Base-by-base conservation (phyloP, 148 eudicot species). In the Camellia granthamiana region DNA sequence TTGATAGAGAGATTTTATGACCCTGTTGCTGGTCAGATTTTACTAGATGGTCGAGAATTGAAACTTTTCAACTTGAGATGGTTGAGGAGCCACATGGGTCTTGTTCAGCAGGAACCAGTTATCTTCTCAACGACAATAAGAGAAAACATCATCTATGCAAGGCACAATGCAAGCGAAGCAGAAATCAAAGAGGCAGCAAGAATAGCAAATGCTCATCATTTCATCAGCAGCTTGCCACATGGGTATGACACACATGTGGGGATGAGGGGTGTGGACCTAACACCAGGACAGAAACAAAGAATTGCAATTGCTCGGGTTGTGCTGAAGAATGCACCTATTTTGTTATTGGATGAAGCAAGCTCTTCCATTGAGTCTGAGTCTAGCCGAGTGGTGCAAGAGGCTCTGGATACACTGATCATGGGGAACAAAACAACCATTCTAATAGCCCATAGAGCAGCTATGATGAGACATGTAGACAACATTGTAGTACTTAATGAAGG, bases 181-280 rank as follows among this genome's bases (percentile, higher is more conserved):
- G 99, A 96, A 88, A 88, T 96, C 85, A 96, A 96, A 84, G 99
- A 93, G 88, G 99, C 99, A 6, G 99, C 99, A 61, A 91, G 99
- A 86, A 96, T 96, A 77, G 97, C 99, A 61, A 96, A 96, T 82
- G 99, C 99, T 77, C 99, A 96, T 83, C 99, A 93, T 87, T 96
- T 96, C 72, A 96, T 96, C 44, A 96, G 99, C 84, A 92, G 97
- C 81, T 90, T 96, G 82, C 99, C 99, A 82, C 97, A 96, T 55
- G 99, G 99, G 63, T 96, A 96, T 72, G 99, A 96, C 88, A 96
- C 99, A 4, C 99, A 96, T 65, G 95, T 96, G 7, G 97, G 99
- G 47, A 96, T 96, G 99, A 91, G 99, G 86, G 99, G 98, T 3
- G 97, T 93, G 4, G 99, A 93, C 81, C 87, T 96, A 67, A 96